These are phyloP conservation scores for Penicillium frequentans DNA, from an alignment of 2,329 filamentous ascomycete species.

Conservation along the genomic window DNA sequence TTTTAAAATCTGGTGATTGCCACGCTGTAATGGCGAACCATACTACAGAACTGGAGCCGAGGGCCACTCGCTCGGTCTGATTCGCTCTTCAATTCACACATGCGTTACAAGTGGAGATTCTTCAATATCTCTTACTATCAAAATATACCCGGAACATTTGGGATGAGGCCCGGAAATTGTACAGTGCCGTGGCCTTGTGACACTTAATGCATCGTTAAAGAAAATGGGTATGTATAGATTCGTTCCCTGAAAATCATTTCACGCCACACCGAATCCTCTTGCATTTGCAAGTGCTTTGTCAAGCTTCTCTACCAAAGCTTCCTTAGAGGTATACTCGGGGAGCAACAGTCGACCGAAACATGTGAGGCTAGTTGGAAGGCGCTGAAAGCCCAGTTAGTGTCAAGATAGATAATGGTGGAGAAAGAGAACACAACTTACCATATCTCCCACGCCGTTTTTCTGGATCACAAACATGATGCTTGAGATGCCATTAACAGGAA, in stretches of 20 bases:
- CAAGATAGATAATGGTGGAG: not conserved
- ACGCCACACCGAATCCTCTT: constrained; percentile 85
- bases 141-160: not conserved
- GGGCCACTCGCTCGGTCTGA: constrained; percentile 7
- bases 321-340: constrained; percentile 74
- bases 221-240: constrained; percentile 20
- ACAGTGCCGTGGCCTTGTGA: not conserved
- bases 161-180: not conserved
- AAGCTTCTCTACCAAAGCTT: constrained; percentile 72
- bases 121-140: not conserved
- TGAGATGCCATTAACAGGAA: constrained; percentile 82
- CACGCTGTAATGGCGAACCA: constrained; percentile 14
- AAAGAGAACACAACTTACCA: constrained; percentile 32
- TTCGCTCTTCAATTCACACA: constrained; percentile 6
- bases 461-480: constrained; percentile 83
- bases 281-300: constrained; percentile 85
- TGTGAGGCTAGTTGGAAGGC: constrained; percentile 82
- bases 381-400: constrained; percentile 25
- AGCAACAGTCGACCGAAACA: constrained; percentile 88
- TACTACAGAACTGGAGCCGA: constrained; percentile 8
- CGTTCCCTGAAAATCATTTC: constrained; percentile 11
- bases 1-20: constrained; percentile 1
- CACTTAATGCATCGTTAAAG: not conserved
- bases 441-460: constrained; percentile 66
- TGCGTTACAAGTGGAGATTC: not conserved